A percentile compares a stretch with the other conserved stretches of the same genome.
phyloP scores from a whole-genome alignment of 805 yeast genomes.

The Teunomyces stri region DNA sequence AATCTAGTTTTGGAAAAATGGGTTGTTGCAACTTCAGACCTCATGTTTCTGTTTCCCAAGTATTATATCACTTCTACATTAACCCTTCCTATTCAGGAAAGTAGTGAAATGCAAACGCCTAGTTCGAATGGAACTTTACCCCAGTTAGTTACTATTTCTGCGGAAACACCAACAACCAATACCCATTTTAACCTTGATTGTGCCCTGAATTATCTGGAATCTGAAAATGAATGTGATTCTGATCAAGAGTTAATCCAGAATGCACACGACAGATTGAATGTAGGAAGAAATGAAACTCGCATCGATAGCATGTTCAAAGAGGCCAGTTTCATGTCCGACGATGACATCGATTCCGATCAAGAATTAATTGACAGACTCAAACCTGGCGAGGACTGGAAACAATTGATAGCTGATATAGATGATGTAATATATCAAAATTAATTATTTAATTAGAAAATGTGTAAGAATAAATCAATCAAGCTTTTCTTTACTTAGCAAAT shows the following conservation, averaged over 20 bases:
- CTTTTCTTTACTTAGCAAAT: conserved; percentile 15
- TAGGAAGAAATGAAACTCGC: neutral
- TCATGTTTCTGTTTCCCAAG: conserved; percentile 27
- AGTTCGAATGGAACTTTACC: conserved; percentile 4
- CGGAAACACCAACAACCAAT: neutral
- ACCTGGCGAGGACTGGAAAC: conserved; percentile 11
- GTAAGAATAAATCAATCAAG: neutral
- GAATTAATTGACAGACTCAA: conserved; percentile 17
- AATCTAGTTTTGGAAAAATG: conserved; percentile 41
- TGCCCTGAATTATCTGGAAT: conserved; percentile 1
- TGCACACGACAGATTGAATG: neutral
- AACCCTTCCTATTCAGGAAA: conserved; percentile 7
- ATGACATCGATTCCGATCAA: conserved; percentile 18
- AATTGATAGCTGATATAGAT: conserved; percentile 18
- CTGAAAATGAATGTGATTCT: conserved; percentile 23
- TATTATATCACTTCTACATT: conserved; percentile 37
- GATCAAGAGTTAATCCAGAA: conserved; percentile 4
- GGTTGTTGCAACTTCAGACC: conserved; percentile 42
- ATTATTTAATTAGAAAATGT: neutral
- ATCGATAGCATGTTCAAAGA: neutral
- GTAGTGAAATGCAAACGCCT: conserved; percentile 4
- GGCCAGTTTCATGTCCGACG: conserved; percentile 1
- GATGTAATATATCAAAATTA: conserved; percentile 6
- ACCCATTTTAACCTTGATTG: neutral
- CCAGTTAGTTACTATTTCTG: neutral